Evolutionary conservation across 23 red algal species (phyloP).

Genomic region (Gracilariopsis chorda): DNA sequence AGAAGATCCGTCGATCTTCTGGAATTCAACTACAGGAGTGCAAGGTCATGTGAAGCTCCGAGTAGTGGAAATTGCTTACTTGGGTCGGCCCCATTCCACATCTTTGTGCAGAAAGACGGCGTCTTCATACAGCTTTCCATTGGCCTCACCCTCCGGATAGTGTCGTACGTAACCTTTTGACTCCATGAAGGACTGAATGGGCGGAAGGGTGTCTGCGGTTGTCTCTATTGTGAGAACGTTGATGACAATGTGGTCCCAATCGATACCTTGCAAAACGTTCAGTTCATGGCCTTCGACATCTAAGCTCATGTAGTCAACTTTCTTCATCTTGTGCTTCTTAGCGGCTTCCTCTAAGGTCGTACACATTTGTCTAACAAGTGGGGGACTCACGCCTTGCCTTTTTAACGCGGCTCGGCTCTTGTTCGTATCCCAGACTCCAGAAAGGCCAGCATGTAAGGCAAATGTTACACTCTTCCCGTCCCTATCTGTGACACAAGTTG

Average conservation of each 20-base stretch:
- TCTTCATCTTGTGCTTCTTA: neutral
- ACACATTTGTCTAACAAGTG: constrained; percentile 12
- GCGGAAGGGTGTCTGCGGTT: neutral
- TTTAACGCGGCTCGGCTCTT: constrained; percentile 24
- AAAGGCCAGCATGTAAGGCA: neutral
- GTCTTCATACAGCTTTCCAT: constrained; percentile 7
- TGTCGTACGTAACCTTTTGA: constrained; percentile 40
- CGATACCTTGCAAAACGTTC: constrained; percentile 50
- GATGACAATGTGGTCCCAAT: constrained; percentile 53
- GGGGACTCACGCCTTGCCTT: neutral
- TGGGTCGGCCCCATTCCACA: constrained; percentile 32
- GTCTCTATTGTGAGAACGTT: constrained; percentile 68
- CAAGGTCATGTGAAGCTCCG: no score
- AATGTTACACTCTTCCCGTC: constrained; percentile 50
- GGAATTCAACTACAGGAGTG: no score
- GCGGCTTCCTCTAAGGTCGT: constrained; percentile 17
- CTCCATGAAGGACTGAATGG: constrained; percentile 39
- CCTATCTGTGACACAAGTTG: constrained; percentile 48
- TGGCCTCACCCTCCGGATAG: neutral
- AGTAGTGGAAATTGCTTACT: no score
- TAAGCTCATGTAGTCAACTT: constrained; percentile 56
- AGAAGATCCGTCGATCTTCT: no score
- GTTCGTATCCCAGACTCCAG: constrained; percentile 54
- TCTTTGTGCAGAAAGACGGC: constrained; percentile 22
- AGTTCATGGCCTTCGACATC: constrained; percentile 74